Conservation (phyloP, 768 basidiomycete species). For the Crepidotus variabilis region DNA sequence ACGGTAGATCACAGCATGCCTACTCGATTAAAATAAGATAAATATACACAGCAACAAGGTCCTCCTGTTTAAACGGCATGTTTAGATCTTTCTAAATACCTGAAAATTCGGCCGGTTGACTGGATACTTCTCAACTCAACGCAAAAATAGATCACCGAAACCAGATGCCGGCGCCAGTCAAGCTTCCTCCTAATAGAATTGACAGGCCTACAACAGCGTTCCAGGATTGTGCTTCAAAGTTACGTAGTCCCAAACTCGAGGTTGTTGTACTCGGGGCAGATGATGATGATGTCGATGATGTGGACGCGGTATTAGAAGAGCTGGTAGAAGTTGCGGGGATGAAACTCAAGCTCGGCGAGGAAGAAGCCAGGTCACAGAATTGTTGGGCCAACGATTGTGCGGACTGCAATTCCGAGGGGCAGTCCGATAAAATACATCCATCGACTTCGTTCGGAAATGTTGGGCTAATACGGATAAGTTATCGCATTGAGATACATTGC, state of each 20-base stretch:
- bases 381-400: slow-evolving; percentile 42
- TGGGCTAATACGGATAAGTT: slow-evolving; percentile 16
- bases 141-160: background rate
- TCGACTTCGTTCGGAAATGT: slow-evolving; percentile 33
- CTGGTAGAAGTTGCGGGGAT: slow-evolving; percentile 13
- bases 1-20: no score
- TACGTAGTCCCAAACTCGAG: background rate
- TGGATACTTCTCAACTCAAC: no score
- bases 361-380: slow-evolving; percentile 40
- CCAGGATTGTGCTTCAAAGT: background rate
- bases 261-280: background rate
- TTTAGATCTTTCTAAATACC: no score
- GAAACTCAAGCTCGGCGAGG: slow-evolving; percentile 33
- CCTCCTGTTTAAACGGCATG: no score
- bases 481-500: background rate
- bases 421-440: slow-evolving; percentile 32
- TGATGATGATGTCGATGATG: background rate
- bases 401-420: slow-evolving; percentile 31
- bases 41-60: no score
- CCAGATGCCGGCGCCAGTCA: background rate
- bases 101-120: no score
- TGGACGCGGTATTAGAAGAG: background rate
- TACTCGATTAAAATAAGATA: no score
- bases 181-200: background rate
- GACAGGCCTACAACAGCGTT: background rate